A percentile compares a stretch with the other conserved stretches of the same genome.
These are phyloP conservation scores for Fusarium transvaalense DNA, from an alignment of 2,329 filamentous ascomycete species.

Conservation along the genomic window DNA sequence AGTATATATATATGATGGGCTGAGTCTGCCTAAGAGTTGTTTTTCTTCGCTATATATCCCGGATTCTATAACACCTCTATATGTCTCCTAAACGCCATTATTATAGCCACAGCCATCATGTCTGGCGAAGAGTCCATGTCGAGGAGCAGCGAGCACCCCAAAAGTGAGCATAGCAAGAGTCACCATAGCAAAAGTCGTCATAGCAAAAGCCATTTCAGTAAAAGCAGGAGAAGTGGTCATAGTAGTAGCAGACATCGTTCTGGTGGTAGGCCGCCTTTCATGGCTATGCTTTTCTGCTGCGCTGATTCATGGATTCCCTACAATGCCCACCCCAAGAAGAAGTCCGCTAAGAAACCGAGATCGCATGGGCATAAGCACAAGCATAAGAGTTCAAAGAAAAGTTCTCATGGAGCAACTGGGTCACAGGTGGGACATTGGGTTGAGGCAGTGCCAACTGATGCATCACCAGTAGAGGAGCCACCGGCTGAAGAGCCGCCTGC, in stretches of 20 bases:
- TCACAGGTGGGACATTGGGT: not conserved
- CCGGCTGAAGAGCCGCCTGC: not conserved
- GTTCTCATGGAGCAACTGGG: not conserved
- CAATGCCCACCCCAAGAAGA: not conserved
- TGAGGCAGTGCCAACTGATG: constrained; percentile 2
- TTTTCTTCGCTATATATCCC: not conserved
- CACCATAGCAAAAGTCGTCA: not conserved
- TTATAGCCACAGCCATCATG: not conserved
- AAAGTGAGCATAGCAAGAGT: constrained; percentile 3
- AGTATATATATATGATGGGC: constrained; percentile 22
- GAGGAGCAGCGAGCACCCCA: constrained; percentile 10
- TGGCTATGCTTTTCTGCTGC: constrained; percentile 5
- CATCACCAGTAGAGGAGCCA: not conserved
- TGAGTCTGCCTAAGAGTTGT: not conserved
- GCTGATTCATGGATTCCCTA: not conserved
- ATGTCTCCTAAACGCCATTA: not conserved
- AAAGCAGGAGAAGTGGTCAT: constrained; percentile 5
- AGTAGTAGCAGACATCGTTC: not conserved
- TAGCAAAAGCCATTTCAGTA: not conserved
- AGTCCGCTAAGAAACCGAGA: not conserved
- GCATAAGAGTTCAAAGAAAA: constrained; percentile 9
- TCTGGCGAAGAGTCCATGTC: not conserved
- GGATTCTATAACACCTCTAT: not conserved
- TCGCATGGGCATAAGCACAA: constrained; percentile 5
- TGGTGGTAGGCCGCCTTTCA: not conserved